A percentile compares a stretch with the other conserved stretches of the same genome.
phyloP scores from a whole-genome alignment of 805 yeast species.

The Hanseniaspora clermontiae region DNA sequence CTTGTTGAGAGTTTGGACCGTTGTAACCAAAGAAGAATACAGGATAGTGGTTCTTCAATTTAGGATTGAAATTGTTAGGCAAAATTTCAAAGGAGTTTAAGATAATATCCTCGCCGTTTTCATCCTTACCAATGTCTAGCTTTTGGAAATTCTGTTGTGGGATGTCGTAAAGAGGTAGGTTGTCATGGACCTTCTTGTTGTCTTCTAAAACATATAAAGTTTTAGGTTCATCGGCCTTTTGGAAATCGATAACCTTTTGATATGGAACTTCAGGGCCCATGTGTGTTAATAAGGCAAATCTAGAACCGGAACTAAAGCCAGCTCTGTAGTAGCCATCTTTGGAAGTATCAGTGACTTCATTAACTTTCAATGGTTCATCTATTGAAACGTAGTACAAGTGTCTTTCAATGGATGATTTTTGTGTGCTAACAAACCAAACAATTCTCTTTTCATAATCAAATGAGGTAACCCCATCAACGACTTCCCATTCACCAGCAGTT shows the following conservation, averaged over 20 bases:
- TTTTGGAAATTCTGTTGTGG: conserved; percentile 48
- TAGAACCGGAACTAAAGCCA: conserved; percentile 67
- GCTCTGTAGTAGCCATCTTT: conserved; percentile 55
- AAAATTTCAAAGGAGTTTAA: conserved; percentile 64
- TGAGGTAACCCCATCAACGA: conserved; percentile 56
- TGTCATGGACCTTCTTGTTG: conserved; percentile 31
- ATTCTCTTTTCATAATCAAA: conserved; percentile 42
- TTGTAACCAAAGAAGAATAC: conserved; percentile 84
- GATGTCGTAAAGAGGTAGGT: conserved; percentile 36
- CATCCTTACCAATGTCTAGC: conserved; percentile 40
- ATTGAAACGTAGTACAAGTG: conserved; percentile 64
- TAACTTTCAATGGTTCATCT: conserved; percentile 30
- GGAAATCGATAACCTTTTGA: conserved; percentile 56
- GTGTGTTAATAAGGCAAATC: conserved; percentile 58
- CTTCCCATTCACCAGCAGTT: conserved; percentile 81
- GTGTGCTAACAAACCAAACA: conserved; percentile 56
- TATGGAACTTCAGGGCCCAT: conserved; percentile 70
- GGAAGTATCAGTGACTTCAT: conserved; percentile 37
- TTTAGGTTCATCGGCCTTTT: conserved; percentile 25
- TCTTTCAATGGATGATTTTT: conserved; percentile 67
- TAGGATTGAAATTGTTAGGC: conserved; percentile 57
- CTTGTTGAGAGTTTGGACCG: conserved; percentile 89
- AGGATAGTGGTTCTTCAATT: conserved; percentile 50
- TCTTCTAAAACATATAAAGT: conserved; percentile 28
- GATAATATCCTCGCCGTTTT: conserved; percentile 33